A percentile compares a stretch with the other conserved stretches of the same genome.
These are phyloP conservation scores for Aquilaria agallochum DNA, from an alignment of 441 rosid species.

Conservation along the genomic window DNA sequence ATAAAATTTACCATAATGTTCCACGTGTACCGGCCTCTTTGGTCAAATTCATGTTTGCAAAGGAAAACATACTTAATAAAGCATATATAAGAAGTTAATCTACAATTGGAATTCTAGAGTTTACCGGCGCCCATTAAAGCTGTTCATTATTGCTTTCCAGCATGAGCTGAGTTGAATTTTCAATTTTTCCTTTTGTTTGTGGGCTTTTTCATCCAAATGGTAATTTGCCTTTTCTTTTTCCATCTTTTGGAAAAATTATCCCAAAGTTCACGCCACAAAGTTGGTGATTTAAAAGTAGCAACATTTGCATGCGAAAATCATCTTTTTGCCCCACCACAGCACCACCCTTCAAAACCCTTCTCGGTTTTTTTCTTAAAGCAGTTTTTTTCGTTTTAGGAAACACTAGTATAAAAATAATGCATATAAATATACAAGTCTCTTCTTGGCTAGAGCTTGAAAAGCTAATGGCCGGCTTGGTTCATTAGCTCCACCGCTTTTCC, in stretches of 20 bases:
- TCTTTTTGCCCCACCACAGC: conserved; percentile 33
- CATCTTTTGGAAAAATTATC: conserved; percentile 5
- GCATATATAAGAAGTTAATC: conserved; percentile 3
- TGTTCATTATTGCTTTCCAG: conserved; percentile 1
- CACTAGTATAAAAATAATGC: conserved; percentile 3
- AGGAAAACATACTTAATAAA: too few species aligned
- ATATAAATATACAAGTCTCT: background rate
- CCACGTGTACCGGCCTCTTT: too few species aligned
- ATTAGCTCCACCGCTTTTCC: background rate
- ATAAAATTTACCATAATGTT: too few species aligned
- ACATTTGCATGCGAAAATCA: conserved; percentile 23
- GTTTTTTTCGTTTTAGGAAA: conserved; percentile 2
- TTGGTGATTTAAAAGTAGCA: conserved; percentile 8
- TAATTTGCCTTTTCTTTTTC: background rate
- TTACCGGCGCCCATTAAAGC: conserved; percentile 9
- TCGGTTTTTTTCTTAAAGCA: too few species aligned
- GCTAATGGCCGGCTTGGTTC: conserved; percentile 19
- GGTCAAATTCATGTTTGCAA: too few species aligned
- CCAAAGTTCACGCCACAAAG: conserved; percentile 6
- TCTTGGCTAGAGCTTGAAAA: background rate
- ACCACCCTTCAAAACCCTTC: conserved; percentile 16
- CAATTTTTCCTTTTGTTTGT: too few species aligned
- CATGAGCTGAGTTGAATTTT: too few species aligned
- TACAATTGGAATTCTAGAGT: conserved; percentile 1
- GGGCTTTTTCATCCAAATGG: background rate